Conservation (phyloP, 768 basidiomycete species). For the Tulasnella sp. region DNA sequence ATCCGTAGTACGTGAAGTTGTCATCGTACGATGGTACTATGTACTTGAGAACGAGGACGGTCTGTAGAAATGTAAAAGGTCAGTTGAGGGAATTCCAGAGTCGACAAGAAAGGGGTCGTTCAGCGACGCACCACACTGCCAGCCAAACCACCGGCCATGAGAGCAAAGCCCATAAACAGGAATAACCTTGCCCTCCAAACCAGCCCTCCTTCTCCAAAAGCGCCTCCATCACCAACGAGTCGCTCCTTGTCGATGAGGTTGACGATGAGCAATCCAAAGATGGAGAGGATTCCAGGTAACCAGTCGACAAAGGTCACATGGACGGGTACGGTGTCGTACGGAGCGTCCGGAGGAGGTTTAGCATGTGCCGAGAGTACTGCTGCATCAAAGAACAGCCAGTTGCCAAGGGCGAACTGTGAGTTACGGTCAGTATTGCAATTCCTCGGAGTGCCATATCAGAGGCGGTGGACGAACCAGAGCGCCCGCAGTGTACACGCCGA, state of each 20-base stretch:
- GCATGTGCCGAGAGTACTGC: conserved; percentile 86
- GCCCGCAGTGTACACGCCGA: conserved; percentile 89
- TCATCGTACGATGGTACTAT: conserved; percentile 66
- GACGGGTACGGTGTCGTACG: conserved; percentile 63
- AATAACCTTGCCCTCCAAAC: conserved; percentile 90
- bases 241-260: conserved; percentile 94
- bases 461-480: conserved; percentile 58
- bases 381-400: conserved; percentile 94
- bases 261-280: conserved; percentile 87
- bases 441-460: conserved; percentile 15
- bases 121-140: conserved; percentile 78
- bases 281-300: conserved; percentile 92
- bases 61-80: conserved; percentile 46
- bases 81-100: neutral
- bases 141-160: conserved; percentile 98
- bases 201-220: conserved; percentile 58
- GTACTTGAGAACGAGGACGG: conserved; percentile 87
- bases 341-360: conserved; percentile 65
- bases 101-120: neutral
- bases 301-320: conserved; percentile 94
- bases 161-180: conserved; percentile 90
- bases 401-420: conserved; percentile 82
- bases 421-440: conserved; percentile 10
- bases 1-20: conserved; percentile 82
- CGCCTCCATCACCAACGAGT: conserved; percentile 65